These are phyloP conservation scores for Stipa capillata DNA, from an alignment of 176 grass and related monocot species.

Conservation along the genomic window DNA sequence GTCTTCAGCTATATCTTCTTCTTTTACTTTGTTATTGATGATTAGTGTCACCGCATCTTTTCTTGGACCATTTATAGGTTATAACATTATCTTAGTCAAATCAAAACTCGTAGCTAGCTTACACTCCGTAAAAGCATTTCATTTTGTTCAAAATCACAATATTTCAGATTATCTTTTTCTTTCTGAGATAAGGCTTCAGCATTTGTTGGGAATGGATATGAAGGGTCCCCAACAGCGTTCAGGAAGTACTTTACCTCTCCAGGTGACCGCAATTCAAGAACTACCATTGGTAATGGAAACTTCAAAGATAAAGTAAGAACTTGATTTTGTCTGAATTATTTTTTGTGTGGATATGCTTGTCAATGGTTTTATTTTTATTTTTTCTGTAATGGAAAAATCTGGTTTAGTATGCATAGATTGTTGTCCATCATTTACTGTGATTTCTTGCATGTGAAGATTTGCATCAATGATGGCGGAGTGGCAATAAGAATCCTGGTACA, in stretches of 20 bases:
- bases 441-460: constrained; percentile 22
- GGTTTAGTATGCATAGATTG: neutral
- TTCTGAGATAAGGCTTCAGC: constrained; percentile 33
- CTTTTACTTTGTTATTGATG: neutral
- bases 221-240: constrained; percentile 24
- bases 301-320: constrained; percentile 40
- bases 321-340: neutral
- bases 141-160: neutral
- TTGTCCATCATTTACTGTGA: neutral
- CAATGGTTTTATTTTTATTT: neutral
- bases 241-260: constrained; percentile 47
- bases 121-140: neutral
- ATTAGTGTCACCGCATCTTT: neutral
- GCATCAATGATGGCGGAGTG: constrained; percentile 10
- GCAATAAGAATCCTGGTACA: constrained; percentile 19
- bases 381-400: neutral
- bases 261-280: constrained; percentile 18
- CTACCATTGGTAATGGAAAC: constrained; percentile 1
- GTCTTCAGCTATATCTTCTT: neutral
- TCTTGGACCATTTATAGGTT: neutral
- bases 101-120: neutral
- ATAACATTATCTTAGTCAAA: neutral
- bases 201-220: constrained; percentile 39
- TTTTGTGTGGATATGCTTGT: neutral
- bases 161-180: neutral